These are phyloP conservation scores for Candida neerlandica DNA, from an alignment of 1,139 yeast genomes.

Conservation along the genomic window DNA sequence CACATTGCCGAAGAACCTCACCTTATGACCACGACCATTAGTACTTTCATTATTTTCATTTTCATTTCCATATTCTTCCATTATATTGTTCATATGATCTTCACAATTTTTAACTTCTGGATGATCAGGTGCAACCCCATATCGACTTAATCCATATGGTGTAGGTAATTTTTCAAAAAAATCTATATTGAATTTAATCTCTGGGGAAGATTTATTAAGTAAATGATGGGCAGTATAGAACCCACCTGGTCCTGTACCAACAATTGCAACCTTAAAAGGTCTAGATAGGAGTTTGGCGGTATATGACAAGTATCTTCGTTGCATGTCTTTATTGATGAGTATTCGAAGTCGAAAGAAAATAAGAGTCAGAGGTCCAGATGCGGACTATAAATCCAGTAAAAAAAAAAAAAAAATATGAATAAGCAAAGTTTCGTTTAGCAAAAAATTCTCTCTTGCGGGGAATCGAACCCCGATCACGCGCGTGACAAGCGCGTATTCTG, in stretches of 20 bases:
- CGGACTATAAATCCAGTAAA: neutral
- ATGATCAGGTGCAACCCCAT: slow-evolving; percentile 99
- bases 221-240: slow-evolving; percentile 85
- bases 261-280: slow-evolving; percentile 58
- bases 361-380: neutral
- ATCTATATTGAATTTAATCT: slow-evolving; percentile 46
- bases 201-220: slow-evolving; percentile 47
- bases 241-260: slow-evolving; percentile 98
- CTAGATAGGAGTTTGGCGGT: slow-evolving; percentile 11
- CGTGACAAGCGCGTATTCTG: slow-evolving; percentile 9
- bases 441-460: slow-evolving; percentile 6
- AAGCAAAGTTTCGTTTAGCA: neutral
- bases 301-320: slow-evolving; percentile 11
- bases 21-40: slow-evolving; percentile 29
- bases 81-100: slow-evolving; percentile 72
- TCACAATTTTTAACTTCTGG: slow-evolving; percentile 94
- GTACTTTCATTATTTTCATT: no score
- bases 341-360: neutral
- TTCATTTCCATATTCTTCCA: slow-evolving; percentile 27
- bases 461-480: slow-evolving; percentile 9
- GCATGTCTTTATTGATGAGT: neutral
- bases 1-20: slow-evolving; percentile 77
- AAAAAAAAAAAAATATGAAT: neutral
- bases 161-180: slow-evolving; percentile 82
- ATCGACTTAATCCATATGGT: slow-evolving; percentile 89